Evolutionary conservation across 495 filamentous ascomycete species (phyloP), one percentile per base, ranked within the genome.

Genomic region (Talaromyces thailandensis): DNA sequence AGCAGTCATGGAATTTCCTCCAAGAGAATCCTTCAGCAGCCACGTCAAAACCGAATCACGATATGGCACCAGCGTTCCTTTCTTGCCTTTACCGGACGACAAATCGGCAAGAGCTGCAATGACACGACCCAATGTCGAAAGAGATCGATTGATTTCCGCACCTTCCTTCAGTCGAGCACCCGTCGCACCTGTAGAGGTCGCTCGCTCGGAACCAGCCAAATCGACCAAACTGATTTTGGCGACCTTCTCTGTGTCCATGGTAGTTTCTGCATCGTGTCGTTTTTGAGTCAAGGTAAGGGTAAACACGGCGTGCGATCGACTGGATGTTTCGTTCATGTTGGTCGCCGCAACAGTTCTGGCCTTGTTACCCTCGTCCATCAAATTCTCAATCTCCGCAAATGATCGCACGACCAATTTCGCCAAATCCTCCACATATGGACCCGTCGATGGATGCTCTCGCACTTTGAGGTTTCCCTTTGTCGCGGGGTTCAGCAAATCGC

Each of bases 301-400:
- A 73, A 99, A 99, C 14, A 99, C 95, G 37, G 95, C 95, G 71
- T 99, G 95, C 68, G 91, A 96, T 75, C 95, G 85, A 84, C 92
- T 96, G 58, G 93, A 97, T 3, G 95, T 98, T 77, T 98, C 94
- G 79, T 99, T 99, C 94, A 98, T 98, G 80, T 97, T 99, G 40
- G 95, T 99, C 4, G 95, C 95, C 4, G 95, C 95, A 40, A 99
- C 95, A 21, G 95, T 99, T 78, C 95, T 81, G 6, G 95, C 95
- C 72, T 98, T 98, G 76, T 98, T 98, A 66, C 95, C 95, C 75
- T 98, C 94, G 74, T 98, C 95, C 95, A 99, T 98, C 68, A 99
- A 78, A 68, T 96, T 85, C 69, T 98, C 94, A 67, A 98, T 98
- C 71, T 98, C 94, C 53, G 86, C 82, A 70, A 98, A 98, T 23